Evolutionary conservation across 306 rosid genomes (phyloP).

Genomic region (Ormosia semicastrata): DNA sequence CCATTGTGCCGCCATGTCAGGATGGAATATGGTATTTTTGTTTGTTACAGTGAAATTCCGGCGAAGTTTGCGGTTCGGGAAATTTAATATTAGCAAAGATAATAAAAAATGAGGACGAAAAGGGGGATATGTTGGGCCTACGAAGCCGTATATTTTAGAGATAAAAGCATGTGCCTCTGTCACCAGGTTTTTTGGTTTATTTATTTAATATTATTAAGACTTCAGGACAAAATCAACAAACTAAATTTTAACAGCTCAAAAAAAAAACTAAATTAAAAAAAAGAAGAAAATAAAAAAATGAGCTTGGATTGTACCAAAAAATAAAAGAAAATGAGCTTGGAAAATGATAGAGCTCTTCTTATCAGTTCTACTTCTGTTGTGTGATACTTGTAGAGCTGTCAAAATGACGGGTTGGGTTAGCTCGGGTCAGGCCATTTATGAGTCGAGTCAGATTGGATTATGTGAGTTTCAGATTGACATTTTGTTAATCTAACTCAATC

Average conservation of each 20-base stretch:
- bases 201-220: neutral
- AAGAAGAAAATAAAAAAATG: neutral
- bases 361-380: neutral
- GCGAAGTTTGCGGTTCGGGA: conserved; percentile 43
- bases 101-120: neutral
- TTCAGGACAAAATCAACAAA: no score
- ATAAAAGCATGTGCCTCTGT: conserved; percentile 43
- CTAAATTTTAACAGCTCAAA: no score
- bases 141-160: conserved; percentile 26
- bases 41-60: conserved; percentile 21
- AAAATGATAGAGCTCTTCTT: neutral
- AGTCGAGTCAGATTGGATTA: no score
- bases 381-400: no score
- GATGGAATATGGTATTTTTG: neutral
- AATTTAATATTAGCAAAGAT: neutral
- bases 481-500: no score
- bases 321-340: neutral
- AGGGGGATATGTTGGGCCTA: conserved; percentile 31
- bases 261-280: neutral
- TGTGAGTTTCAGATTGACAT: no score
- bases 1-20: conserved; percentile 35
- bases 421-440: no score
- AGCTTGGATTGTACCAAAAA: neutral
- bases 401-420: no score
- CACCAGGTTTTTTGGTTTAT: conserved; percentile 19